phyloP scores from a whole-genome alignment of 306 rosid genomes.

The Geum urbanum region DNA sequence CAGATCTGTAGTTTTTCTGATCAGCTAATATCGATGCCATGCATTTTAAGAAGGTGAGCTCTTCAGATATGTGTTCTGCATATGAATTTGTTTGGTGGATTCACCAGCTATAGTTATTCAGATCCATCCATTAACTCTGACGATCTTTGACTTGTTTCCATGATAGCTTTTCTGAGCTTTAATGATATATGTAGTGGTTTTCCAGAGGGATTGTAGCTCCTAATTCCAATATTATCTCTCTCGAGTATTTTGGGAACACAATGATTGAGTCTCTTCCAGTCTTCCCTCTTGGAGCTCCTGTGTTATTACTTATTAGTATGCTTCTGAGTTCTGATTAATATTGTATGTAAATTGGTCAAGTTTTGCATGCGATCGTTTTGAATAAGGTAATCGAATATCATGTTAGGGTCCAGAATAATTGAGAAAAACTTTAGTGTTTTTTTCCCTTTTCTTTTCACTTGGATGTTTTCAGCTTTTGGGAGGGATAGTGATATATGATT shows the following conservation, averaged over 20 bases:
- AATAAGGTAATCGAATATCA: not conserved
- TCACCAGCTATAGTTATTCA: not conserved
- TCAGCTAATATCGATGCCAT: not conserved
- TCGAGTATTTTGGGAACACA: not conserved
- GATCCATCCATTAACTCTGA: conserved; percentile 20
- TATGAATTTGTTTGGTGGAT: not conserved
- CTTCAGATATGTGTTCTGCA: not conserved
- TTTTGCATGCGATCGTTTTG: not conserved
- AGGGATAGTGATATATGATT: not conserved
- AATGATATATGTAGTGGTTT: not conserved
- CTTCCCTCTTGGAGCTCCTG: not conserved
- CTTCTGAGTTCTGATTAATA: not conserved
- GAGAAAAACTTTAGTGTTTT: not conserved
- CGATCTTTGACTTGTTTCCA: not conserved
- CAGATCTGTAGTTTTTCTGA: conserved; percentile 52
- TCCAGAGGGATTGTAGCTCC: not conserved
- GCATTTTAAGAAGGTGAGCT: not conserved
- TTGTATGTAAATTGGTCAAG: not conserved
- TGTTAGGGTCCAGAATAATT: not conserved
- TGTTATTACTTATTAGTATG: not conserved
- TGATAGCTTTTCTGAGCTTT: not conserved
- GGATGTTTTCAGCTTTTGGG: not conserved
- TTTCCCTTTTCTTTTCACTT: not conserved
- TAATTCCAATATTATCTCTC: not conserved
- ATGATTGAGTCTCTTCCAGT: not conserved